Base-by-base conservation (phyloP, 164 flowering plant genomes). In the Aristolochia fimbriata region DNA sequence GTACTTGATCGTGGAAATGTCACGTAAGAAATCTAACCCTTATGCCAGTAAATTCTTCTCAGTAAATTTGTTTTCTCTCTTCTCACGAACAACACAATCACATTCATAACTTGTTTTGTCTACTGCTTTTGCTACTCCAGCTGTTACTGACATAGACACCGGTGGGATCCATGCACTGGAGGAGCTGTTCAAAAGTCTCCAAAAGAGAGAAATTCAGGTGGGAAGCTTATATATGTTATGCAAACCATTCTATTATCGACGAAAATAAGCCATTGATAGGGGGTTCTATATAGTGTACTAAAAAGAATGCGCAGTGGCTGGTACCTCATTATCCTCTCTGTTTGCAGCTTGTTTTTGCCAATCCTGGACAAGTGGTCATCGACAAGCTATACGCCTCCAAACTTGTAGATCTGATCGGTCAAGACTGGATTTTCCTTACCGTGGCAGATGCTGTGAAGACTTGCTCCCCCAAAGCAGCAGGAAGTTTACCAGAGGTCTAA, bases 71-170 rank as follows among this genome's bases (percentile, higher is more conserved):
- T 37, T 10, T 37, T 37, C 43, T 37, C 43, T 10, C 43, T 37
- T 37, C 43, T 10, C 43, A 37, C 8, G 43, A 37, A 6, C 9
- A 37, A 37, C 43, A 37, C 4, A 10, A 37, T 10, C 5, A 11
- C 15, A 12, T 11, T 52, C 45, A 30, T 27, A 20, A 1, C 43
- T 10, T 22, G 19, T 31, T 23, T 22, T 52, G 6, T 23, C 0
- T 17, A 25, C 20, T 41, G 13, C 33, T 1, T 52, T 62, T 72
- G 68, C 83, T 84, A 96, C 97, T 55, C 91, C 83, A 87, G 97
- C 97, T 55, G 96, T 91, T 25, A 84, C 86, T 20, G 93, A 91
- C 74, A 84, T 88, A 5, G 92, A 91, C 68, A 91, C 97, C 24
- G 88, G 94, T 63, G 96, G 94, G 21, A 86, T 88, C 65, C 89